A percentile compares a stretch with the other conserved stretches of the same genome.
phyloP scores from a whole-genome alignment of 495 filamentous ascomycete species.

The Penicillium robsamsonii region DNA sequence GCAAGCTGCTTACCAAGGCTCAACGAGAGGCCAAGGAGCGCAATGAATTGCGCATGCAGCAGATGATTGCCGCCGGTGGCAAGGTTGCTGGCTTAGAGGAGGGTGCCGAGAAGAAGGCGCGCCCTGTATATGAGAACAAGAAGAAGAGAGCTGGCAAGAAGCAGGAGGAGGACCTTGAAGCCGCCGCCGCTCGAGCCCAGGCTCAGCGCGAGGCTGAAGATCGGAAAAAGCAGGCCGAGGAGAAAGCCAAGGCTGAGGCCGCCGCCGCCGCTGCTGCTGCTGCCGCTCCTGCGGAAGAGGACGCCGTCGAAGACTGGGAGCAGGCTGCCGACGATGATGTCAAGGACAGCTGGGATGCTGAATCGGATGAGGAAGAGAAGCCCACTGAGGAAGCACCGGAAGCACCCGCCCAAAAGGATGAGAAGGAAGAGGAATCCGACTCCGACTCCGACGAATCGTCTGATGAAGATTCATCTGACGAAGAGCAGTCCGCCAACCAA shows the following conservation, averaged over 20 bases:
- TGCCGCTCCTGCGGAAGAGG: constrained; percentile 55
- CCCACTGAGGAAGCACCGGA: constrained; percentile 27
- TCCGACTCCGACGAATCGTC: constrained; percentile 51
- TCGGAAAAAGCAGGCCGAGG: constrained; percentile 60
- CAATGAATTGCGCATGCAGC: constrained; percentile 84
- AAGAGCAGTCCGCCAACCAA: constrained; percentile 64
- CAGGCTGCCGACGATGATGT: constrained; percentile 73
- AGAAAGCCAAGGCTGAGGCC: constrained; percentile 61
- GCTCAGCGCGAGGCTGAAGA: constrained; percentile 64
- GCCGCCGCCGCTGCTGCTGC: constrained; percentile 46
- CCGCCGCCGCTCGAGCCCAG: constrained; percentile 59
- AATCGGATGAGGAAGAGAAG: constrained; percentile 67
- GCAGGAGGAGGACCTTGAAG: constrained; percentile 69
- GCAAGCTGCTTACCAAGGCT: constrained; percentile 91
- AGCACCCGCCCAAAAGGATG: constrained; percentile 24
- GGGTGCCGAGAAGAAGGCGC: constrained; percentile 68
- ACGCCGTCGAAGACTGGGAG: constrained; percentile 85
- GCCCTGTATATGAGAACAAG: constrained; percentile 65
- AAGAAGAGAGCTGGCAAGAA: constrained; percentile 77
- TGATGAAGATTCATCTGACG: constrained; percentile 62
- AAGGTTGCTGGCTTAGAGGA: constrained; percentile 73
- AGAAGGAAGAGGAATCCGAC: constrained; percentile 32
- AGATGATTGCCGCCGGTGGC: constrained; percentile 84
- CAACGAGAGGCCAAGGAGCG: constrained; percentile 83
- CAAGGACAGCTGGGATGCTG: constrained; percentile 95